Evolutionary conservation across 345 rosid species (phyloP).

Genomic region (Hypericum perforatum): DNA sequence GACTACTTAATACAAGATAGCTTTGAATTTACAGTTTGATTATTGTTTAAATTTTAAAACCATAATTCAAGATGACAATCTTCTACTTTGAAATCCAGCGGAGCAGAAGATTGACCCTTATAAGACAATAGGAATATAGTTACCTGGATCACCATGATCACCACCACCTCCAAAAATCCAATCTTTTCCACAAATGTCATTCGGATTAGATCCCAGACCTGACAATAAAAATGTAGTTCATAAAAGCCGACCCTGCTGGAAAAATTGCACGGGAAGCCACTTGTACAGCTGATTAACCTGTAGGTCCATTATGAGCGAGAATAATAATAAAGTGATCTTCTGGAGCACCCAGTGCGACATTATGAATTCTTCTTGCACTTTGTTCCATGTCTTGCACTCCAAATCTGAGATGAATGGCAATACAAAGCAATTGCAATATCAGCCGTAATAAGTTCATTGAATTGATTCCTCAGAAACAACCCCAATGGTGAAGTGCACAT

Average conservation of each 20-base stretch:
- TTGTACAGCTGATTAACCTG: conserved; percentile 35
- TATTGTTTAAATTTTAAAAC: too few relatives aligned
- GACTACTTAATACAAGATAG: too few relatives aligned
- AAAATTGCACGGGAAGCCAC: conserved; percentile 4
- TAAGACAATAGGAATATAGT: not conserved
- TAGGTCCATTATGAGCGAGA: conserved; percentile 87
- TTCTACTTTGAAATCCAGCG: too few relatives aligned
- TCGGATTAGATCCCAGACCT: conserved; percentile 72
- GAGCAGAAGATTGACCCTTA: too few relatives aligned
- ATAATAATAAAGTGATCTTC: conserved; percentile 62
- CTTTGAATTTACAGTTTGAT: too few relatives aligned
- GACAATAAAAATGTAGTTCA: conserved; percentile 12
- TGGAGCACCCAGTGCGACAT: conserved; percentile 51
- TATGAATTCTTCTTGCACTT: conserved; percentile 51
- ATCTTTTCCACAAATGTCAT: conserved; percentile 80
- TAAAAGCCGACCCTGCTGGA: conserved; percentile 2
- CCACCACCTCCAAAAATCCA: conserved; percentile 68
- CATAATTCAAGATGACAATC: too few relatives aligned
- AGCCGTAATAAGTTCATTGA: not conserved
- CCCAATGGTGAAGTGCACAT: too few relatives aligned
- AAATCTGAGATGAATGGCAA: conserved; percentile 36
- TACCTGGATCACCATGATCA: conserved; percentile 93
- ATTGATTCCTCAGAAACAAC: too few relatives aligned
- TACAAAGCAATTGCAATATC: conserved; percentile 2
- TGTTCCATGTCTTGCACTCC: conserved; percentile 61